phyloP scores from a whole-genome alignment of 306 rosid species.

The Rosa persica region DNA sequence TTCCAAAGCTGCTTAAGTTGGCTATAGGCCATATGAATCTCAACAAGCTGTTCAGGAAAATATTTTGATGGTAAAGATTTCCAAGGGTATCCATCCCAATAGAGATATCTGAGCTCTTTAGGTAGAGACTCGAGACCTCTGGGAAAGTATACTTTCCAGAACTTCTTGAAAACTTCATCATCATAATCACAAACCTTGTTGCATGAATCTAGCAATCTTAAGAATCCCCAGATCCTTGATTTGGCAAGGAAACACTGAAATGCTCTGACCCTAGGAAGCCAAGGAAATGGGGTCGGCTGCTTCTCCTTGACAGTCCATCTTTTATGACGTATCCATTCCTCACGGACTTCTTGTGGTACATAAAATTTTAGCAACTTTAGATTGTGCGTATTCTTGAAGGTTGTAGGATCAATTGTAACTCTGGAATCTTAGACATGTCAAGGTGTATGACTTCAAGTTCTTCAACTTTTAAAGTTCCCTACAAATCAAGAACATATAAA shows the following conservation, averaged over 20 bases:
- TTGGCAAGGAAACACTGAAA: not conserved
- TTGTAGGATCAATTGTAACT: constrained; percentile 6
- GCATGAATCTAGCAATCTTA: not conserved
- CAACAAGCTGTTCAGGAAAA: constrained; percentile 18
- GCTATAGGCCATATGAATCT: constrained; percentile 10
- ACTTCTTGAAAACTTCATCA: not conserved
- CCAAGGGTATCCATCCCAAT: constrained; percentile 16
- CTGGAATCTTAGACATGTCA: not conserved
- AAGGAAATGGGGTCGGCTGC: not conserved
- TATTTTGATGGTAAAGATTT: constrained; percentile 10
- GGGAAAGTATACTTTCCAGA: not conserved
- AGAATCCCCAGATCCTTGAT: not conserved
- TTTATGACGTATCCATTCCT: not conserved
- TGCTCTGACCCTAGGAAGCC: not conserved
- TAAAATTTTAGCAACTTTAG: constrained; percentile 18
- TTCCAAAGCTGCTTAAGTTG: constrained; percentile 18
- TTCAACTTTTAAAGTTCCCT: constrained; percentile 20
- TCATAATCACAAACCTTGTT: not conserved
- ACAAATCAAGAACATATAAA: not conserved
- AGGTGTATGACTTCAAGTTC: constrained; percentile 14
- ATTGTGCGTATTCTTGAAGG: constrained; percentile 26
- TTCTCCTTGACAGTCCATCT: not conserved
- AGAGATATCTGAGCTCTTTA: constrained; percentile 11
- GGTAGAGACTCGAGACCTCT: constrained; percentile 3
- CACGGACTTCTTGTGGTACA: not conserved